Evolutionary conservation across 352 stramenopile genomes (phyloP).

Genomic region (Pythium volutum): DNA sequence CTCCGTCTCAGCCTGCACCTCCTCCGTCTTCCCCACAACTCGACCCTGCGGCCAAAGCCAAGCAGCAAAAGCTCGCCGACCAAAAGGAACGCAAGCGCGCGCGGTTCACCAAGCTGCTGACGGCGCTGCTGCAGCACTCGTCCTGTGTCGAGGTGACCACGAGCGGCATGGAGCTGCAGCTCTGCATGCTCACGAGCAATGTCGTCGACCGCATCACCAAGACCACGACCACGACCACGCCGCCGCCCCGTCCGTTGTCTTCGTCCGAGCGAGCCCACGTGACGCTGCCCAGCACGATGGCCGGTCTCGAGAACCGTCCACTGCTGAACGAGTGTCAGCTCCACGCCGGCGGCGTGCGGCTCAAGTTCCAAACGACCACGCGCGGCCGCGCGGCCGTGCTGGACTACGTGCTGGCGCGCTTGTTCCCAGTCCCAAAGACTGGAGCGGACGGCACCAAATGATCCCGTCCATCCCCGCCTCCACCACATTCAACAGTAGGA

Average conservation of each 20-base stretch:
- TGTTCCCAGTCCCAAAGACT: slow-evolving; percentile 2
- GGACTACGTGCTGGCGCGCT: slow-evolving; percentile 38
- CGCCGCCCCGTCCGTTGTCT: background rate
- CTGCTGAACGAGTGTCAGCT: slow-evolving; percentile 54
- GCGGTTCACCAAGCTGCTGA: slow-evolving; percentile 44
- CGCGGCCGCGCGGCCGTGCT: slow-evolving; percentile 54
- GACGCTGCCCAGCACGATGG: slow-evolving; percentile 24
- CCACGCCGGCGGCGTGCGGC: slow-evolving; percentile 34
- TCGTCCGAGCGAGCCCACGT: slow-evolving; percentile 40
- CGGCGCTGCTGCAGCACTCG: slow-evolving; percentile 48
- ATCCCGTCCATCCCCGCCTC: too few relatives aligned
- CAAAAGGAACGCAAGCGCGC: slow-evolving; percentile 17
- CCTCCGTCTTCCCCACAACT: too few relatives aligned
- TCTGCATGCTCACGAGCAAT: slow-evolving; percentile 45
- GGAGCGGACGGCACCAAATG: background rate
- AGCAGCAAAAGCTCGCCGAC: background rate
- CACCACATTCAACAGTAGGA: too few relatives aligned
- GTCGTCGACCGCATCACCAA: slow-evolving; percentile 38
- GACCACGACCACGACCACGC: background rate
- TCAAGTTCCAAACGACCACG: slow-evolving; percentile 57
- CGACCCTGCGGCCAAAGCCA: background rate
- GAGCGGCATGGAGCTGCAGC: slow-evolving; percentile 39
- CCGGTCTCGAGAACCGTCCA: slow-evolving; percentile 45
- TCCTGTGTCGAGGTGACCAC: slow-evolving; percentile 52
- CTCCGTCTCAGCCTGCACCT: too few relatives aligned